Conservation (phyloP, 192 early-diverging fungal species). For the Coemansia sp. region DNA sequence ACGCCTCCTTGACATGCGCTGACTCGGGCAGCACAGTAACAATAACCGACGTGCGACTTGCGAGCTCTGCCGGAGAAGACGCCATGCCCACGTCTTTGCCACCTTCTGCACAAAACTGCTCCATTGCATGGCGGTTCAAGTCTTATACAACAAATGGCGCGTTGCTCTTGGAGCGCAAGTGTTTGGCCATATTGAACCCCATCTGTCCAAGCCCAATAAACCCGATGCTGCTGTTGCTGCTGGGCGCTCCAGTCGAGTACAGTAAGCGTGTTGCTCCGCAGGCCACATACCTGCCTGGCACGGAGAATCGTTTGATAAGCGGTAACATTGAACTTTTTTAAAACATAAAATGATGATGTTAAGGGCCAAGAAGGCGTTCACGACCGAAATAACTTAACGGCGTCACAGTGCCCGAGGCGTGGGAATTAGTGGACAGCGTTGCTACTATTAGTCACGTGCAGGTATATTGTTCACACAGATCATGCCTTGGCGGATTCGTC, state of each 20-base stretch:
- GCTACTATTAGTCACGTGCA: conserved; percentile 12
- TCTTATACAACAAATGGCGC: conserved; percentile 76
- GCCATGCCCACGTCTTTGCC: conserved; percentile 56
- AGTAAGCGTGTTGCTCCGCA: background rate
- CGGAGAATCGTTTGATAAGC: background rate
- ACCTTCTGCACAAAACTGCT: conserved; percentile 60
- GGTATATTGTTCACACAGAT: background rate
- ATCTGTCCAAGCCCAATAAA: conserved; percentile 89
- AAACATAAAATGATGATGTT: background rate
- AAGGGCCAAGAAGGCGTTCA: background rate
- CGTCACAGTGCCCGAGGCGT: background rate
- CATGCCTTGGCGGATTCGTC: background rate
- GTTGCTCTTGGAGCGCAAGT: conserved; percentile 66
- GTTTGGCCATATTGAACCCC: conserved; percentile 92
- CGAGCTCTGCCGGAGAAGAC: conserved; percentile 71
- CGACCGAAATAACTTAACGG: background rate
- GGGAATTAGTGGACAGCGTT: conserved; percentile 13
- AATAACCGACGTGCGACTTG: conserved; percentile 69
- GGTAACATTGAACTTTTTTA: background rate
- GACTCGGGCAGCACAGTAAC: conserved; percentile 93
- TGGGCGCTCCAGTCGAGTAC: conserved; percentile 3
- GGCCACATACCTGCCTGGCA: background rate
- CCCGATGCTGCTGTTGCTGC: conserved; percentile 18
- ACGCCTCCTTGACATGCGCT: conserved; percentile 78
- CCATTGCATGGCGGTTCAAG: conserved; percentile 58